Percentiles rank a stretch among this genome's conserved stretches.
Evolutionary conservation across 2,329 filamentous ascomycete species (phyloP).

Genomic region (Aspergillus novoparasiticus): DNA sequence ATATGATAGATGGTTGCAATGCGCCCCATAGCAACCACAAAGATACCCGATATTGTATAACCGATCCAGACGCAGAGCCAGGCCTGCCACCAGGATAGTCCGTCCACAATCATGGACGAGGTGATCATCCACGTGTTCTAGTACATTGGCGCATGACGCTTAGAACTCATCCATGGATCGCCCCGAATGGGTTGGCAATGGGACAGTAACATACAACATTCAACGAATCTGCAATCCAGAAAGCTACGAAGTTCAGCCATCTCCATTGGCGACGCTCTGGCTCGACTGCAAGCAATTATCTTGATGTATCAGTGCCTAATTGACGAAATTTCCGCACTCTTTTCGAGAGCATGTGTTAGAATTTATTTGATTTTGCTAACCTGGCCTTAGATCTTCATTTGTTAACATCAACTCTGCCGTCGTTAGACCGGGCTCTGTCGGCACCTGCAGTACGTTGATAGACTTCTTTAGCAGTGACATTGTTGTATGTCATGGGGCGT

Average conservation of each 20-base stretch:
- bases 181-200: neutral
- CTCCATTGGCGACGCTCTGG: neutral
- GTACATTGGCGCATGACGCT: neutral
- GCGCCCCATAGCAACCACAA: neutral
- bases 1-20: neutral
- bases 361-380: neutral
- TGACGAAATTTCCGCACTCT: neutral
- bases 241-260: neutral
- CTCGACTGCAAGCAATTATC: neutral
- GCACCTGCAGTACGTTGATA: neutral
- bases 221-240: neutral
- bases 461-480: neutral
- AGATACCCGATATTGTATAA: neutral
- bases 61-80: neutral
- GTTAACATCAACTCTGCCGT: neutral
- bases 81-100: neutral
- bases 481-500: neutral
- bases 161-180: neutral
- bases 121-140: neutral
- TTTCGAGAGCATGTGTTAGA: neutral
- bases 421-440: neutral
- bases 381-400: neutral
- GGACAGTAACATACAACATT: neutral
- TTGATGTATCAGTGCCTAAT: neutral
- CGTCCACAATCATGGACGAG: neutral